These are phyloP conservation scores for Stromatinia cepivora DNA, from an alignment of 2,329 filamentous ascomycete species.

Conservation along the genomic window DNA sequence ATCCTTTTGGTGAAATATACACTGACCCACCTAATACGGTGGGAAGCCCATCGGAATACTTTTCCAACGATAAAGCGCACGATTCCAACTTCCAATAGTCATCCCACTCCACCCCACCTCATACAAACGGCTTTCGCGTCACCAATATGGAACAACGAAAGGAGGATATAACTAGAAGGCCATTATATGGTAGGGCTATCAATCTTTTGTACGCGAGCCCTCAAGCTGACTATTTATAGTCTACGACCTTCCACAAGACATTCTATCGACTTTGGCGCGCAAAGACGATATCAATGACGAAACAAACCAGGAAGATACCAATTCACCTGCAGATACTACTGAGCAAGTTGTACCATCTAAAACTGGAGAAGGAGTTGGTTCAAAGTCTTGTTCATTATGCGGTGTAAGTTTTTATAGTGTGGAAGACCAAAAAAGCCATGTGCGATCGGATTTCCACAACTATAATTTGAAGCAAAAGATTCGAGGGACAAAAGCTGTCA, in stretches of 20 bases:
- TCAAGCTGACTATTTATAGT: slow-evolving; percentile 33
- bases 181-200: slow-evolving; percentile 42
- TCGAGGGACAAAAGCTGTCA: slow-evolving; percentile 68
- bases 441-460: slow-evolving; percentile 85
- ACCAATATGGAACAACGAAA: slow-evolving; percentile 40
- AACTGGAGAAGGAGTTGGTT: slow-evolving; percentile 52
- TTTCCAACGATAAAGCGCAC: neutral
- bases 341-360: slow-evolving; percentile 42
- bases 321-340: slow-evolving; percentile 32
- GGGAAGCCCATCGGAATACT: neutral
- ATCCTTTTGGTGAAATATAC: neutral
- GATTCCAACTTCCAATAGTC: neutral
- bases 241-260: slow-evolving; percentile 42
- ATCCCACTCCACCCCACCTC: slow-evolving; percentile 5
- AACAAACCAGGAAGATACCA: slow-evolving; percentile 33
- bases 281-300: slow-evolving; percentile 37
- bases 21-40: neutral
- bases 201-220: neutral
- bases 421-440: slow-evolving; percentile 80
- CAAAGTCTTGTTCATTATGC: slow-evolving; percentile 82
- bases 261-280: slow-evolving; percentile 41
- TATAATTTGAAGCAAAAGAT: slow-evolving; percentile 95
- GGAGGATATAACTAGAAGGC: slow-evolving; percentile 44
- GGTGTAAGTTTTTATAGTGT: slow-evolving; percentile 68
- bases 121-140: neutral